These are phyloP conservation scores for Coffea eugenioides DNA, from an alignment of 257 asterid species.

Conservation along the genomic window DNA sequence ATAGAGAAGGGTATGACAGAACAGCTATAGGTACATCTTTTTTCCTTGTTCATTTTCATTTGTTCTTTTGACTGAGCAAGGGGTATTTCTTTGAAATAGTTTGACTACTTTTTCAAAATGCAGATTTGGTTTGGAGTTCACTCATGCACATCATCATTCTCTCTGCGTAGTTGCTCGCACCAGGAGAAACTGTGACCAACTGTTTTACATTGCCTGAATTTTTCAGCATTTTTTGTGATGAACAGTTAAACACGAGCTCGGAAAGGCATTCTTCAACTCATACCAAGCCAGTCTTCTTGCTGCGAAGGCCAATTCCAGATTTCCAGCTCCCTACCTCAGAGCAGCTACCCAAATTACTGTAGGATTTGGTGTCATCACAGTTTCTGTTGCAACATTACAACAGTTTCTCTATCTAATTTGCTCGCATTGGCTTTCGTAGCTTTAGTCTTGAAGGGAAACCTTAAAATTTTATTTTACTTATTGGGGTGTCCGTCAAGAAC, in stretches of 20 bases:
- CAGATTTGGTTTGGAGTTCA: not conserved
- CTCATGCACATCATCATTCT: not conserved
- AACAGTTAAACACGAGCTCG: not conserved
- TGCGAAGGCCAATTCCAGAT: not conserved
- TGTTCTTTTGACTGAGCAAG: not conserved
- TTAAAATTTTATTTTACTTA: too few species aligned
- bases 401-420: not conserved
- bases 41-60: constrained; percentile 10
- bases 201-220: not conserved
- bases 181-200: not conserved
- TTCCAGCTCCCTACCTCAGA: too few species aligned
- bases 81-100: not conserved
- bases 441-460: not conserved
- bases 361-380: not conserved
- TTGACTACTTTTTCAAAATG: not conserved
- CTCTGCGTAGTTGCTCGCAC: not conserved
- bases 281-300: not conserved
- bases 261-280: not conserved
- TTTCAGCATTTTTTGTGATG: not conserved
- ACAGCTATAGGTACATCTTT: not conserved
- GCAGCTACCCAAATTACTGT: not conserved
- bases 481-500: not conserved
- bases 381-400: not conserved
- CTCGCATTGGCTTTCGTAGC: not conserved
- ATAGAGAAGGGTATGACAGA: not conserved